Evolutionary conservation across 306 rosid species (phyloP), one percentile per base, ranked within the genome.

Genomic region (Abrus precatorius): DNA sequence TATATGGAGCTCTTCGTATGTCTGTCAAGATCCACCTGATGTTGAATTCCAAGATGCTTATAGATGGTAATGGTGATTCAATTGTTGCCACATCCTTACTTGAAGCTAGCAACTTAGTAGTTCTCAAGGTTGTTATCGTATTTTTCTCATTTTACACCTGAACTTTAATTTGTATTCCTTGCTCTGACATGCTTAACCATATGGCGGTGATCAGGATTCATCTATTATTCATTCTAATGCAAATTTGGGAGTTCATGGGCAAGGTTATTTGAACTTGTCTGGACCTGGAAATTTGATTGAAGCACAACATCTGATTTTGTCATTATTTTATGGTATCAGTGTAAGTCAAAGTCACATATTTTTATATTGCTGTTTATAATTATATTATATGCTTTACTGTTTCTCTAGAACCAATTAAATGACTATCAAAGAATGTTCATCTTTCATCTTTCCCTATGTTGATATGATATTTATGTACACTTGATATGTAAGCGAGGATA

Each of bases 1-100:
- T 93, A 81, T 95, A 80, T 83, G 99, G 99, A 72, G 99, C 96
- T 48, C 94, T 95, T 82, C 99, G 99, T 1, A 95, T 93, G 98
- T 85, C 94, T 75, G 97, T 95, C 79, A 95, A 95, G 87, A 95
- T 95, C 88, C 91, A 88, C 85, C 87, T 93, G 88, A 91, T 95
- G 98, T 82, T 82, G 91, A 89, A 95, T 66, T 95, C 99, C 84
- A 88, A 93, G 89, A 89, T 95, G 85, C 91, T 90, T 80, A 92
- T 95, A 71, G 90, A 93, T 80, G 94, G 92, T 56, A 87, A 87
- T 32, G 86, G 83, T 72, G 97, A 91, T 86, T 33, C 90, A 89
- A 62, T 93, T 72, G 91, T 93, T 74, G 89, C 95, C 49, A 95
- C 98, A 20, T 91, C 99, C 70, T 27, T 93, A 82, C 94, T 95